These are phyloP conservation scores for Cryptosporidium ubiquitum DNA, from an alignment of 169 alveolate genomes.

Conservation along the genomic window DNA sequence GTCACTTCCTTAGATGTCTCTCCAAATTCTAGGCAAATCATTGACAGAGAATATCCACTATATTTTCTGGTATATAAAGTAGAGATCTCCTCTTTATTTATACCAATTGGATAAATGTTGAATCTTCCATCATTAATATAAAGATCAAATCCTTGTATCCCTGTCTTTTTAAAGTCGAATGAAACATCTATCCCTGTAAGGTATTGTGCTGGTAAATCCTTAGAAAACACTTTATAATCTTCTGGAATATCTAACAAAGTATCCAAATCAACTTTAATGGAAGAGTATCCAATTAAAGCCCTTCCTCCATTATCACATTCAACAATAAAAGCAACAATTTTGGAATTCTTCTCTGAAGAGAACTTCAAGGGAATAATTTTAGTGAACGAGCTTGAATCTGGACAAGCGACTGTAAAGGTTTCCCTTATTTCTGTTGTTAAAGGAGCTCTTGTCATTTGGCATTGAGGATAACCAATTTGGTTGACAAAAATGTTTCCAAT, in stretches of 20 bases:
- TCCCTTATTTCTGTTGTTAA: slow-evolving; percentile 38
- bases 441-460: slow-evolving; percentile 68
- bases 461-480: slow-evolving; percentile 60
- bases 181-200: slow-evolving; percentile 37
- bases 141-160: slow-evolving; percentile 34
- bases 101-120: slow-evolving; percentile 22
- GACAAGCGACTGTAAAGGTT: slow-evolving; percentile 49
- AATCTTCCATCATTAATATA: slow-evolving; percentile 46
- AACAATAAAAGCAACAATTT: slow-evolving; percentile 32
- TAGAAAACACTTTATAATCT: not conserved
- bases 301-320: slow-evolving; percentile 48
- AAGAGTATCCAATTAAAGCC: slow-evolving; percentile 43
- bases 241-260: not conserved
- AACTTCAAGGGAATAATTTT: slow-evolving; percentile 13
- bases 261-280: slow-evolving; percentile 7
- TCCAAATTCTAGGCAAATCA: slow-evolving; percentile 64
- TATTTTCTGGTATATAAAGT: slow-evolving; percentile 47
- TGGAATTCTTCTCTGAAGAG: slow-evolving; percentile 12
- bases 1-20: slow-evolving; percentile 37
- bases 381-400: slow-evolving; percentile 36
- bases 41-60: slow-evolving; percentile 22
- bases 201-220: slow-evolving; percentile 19
- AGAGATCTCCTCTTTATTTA: slow-evolving; percentile 29
- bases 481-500: slow-evolving; percentile 25
- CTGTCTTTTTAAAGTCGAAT: slow-evolving; percentile 37